These are phyloP conservation scores for Aureobasidium sp. DNA, from an alignment of 2,329 filamentous ascomycete genomes.

Conservation along the genomic window DNA sequence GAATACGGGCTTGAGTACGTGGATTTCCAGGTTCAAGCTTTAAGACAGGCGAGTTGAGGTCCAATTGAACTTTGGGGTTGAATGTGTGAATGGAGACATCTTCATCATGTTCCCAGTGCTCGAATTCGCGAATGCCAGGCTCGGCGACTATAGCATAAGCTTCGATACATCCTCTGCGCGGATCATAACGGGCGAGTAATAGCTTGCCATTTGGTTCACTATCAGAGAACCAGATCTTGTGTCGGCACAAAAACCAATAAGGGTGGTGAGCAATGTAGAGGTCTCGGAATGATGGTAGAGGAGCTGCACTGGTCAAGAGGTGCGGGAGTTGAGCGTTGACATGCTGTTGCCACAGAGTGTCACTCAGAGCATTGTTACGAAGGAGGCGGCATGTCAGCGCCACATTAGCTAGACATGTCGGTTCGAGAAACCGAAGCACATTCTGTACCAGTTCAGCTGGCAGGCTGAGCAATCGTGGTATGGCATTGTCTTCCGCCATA, in stretches of 20 bases:
- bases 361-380: slow-evolving; percentile 49
- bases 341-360: slow-evolving; percentile 62
- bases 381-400: slow-evolving; percentile 56
- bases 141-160: slow-evolving; percentile 67
- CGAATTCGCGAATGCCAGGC: slow-evolving; percentile 44
- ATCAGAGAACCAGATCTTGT: slow-evolving; percentile 83
- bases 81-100: slow-evolving; percentile 66
- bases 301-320: slow-evolving; percentile 44
- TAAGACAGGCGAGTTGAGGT: slow-evolving; percentile 63
- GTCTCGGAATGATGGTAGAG: slow-evolving; percentile 56
- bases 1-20: slow-evolving; percentile 15
- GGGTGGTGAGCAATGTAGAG: slow-evolving; percentile 69
- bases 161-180: slow-evolving; percentile 65
- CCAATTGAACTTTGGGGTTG: slow-evolving; percentile 59
- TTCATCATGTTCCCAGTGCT: slow-evolving; percentile 57
- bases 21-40: slow-evolving; percentile 29
- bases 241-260: slow-evolving; percentile 72
- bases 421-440: slow-evolving; percentile 59
- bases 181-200: slow-evolving; percentile 67
- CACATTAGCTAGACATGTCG: slow-evolving; percentile 53
- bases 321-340: slow-evolving; percentile 61
- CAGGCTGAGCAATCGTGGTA: slow-evolving; percentile 43
- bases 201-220: slow-evolving; percentile 63
- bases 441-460: slow-evolving; percentile 67
- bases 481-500: background rate